Evolutionary conservation across 2,329 filamentous ascomycete genomes (phyloP).

Genomic region (Cladosporium oxysporum): DNA sequence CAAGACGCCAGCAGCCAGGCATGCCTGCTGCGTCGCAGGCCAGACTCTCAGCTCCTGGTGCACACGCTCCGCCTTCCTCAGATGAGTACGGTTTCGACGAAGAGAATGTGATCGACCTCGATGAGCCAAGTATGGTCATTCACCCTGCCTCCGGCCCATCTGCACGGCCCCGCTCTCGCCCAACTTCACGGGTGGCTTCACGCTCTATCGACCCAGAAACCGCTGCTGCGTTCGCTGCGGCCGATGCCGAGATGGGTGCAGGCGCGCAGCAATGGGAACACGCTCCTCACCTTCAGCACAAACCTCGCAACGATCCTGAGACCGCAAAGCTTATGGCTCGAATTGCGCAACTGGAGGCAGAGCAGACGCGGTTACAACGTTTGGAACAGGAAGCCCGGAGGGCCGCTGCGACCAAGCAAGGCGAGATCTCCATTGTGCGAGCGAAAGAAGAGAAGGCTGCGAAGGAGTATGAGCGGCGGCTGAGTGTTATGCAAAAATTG

Average conservation of each 20-base stretch:
- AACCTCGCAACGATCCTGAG: slow-evolving; percentile 24
- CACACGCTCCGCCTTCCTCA: slow-evolving; percentile 30
- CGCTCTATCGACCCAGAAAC: slow-evolving; percentile 31
- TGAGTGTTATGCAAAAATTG: slow-evolving; percentile 62
- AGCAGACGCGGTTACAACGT: slow-evolving; percentile 41
- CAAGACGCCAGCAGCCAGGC: slow-evolving; percentile 25
- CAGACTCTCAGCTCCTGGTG: neutral
- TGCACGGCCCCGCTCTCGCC: neutral
- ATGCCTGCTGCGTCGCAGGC: slow-evolving; percentile 4
- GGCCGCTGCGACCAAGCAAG: slow-evolving; percentile 63
- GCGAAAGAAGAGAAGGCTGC: slow-evolving; percentile 65
- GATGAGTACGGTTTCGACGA: slow-evolving; percentile 50
- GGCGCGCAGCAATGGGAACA: slow-evolving; percentile 25
- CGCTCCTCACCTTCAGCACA: slow-evolving; percentile 27
- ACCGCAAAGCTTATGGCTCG: slow-evolving; percentile 42
- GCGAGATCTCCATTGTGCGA: slow-evolving; percentile 75
- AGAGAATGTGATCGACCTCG: slow-evolving; percentile 48
- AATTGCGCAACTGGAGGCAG: slow-evolving; percentile 49
- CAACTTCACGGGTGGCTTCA: slow-evolving; percentile 10
- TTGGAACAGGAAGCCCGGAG: slow-evolving; percentile 46
- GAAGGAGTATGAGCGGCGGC: slow-evolving; percentile 63
- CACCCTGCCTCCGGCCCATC: slow-evolving; percentile 27
- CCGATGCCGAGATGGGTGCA: slow-evolving; percentile 36
- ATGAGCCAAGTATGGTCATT: slow-evolving; percentile 40
- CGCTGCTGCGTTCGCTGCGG: slow-evolving; percentile 36